phyloP scores from a whole-genome alignment of 2,329 filamentous ascomycete genomes.

The Ophiostoma fasciatum region DNA sequence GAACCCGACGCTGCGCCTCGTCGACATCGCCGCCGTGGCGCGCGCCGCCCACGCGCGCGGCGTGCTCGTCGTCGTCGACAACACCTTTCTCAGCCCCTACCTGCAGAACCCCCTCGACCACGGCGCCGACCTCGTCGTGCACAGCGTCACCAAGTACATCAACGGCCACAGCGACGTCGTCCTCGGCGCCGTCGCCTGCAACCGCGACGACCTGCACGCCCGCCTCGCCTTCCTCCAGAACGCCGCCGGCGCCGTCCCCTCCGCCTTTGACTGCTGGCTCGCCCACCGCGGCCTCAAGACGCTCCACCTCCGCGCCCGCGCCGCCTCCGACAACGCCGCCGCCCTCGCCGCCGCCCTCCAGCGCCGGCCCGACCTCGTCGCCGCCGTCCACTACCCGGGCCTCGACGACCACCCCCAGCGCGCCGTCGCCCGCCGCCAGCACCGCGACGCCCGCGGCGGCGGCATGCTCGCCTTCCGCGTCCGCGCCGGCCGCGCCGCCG shows the following conservation, averaged over 20 bases:
- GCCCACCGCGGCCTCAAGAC: conserved; percentile 96
- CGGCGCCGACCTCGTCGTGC: conserved; percentile 91
- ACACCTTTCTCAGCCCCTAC: conserved; percentile 94
- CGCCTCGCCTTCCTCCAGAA: conserved; percentile 88
- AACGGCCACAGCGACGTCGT: conserved; percentile 94
- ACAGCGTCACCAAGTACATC: conserved; percentile 98
- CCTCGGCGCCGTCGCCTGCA: conserved; percentile 95
- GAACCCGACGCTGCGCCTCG: conserved; percentile 84
- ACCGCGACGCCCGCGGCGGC: conserved; percentile 85
- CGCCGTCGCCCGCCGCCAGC: conserved; percentile 73
- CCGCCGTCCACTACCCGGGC: conserved; percentile 85
- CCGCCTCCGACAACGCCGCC: conserved; percentile 70
- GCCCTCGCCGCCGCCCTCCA: conserved; percentile 65
- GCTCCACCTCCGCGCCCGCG: conserved; percentile 77
- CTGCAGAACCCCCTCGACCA: conserved; percentile 92
- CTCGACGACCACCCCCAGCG: conserved; percentile 77
- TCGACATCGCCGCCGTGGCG: conserved; percentile 81
- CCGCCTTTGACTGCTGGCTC: conserved; percentile 94
- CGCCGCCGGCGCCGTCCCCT: conserved; percentile 89
- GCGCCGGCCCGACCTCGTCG: conserved; percentile 61
- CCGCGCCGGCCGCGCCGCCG: conserved; percentile 68
- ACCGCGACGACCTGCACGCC: conserved; percentile 62
- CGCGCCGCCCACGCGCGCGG: conserved; percentile 73
- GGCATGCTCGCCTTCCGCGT: conserved; percentile 98
- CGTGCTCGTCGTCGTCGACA: conserved; percentile 95